Evolutionary conservation across 1,139 yeast genomes (phyloP).

Genomic region (Blastobotrys persicus): DNA sequence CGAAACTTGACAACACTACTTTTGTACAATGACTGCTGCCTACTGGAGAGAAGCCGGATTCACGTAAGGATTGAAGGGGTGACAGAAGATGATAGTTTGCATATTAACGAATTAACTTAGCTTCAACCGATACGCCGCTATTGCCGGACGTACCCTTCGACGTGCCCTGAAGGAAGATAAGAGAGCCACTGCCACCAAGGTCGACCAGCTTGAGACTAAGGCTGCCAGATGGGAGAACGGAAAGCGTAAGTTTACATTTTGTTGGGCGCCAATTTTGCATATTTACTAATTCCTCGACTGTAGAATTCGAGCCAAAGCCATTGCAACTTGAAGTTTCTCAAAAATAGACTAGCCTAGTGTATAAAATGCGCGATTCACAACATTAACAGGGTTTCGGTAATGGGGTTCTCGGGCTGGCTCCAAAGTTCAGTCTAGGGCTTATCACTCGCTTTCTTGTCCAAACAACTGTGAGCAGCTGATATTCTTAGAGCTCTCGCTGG

Average conservation of each 20-base stretch:
- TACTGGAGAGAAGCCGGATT: conserved; percentile 35
- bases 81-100: neutral
- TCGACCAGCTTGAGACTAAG: conserved; percentile 74
- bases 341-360: conserved; percentile 3
- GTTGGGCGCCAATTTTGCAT: too few species aligned
- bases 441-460: too few species aligned
- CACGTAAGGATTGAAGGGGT: conserved; percentile 30
- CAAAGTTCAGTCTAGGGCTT: too few species aligned
- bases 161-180: conserved; percentile 84
- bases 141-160: conserved; percentile 89
- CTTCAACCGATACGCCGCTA: conserved; percentile 85
- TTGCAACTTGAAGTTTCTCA: conserved; percentile 1
- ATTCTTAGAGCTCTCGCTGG: too few species aligned
- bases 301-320: conserved; percentile 26
- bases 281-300: conserved; percentile 7
- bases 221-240: conserved; percentile 76
- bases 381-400: too few species aligned
- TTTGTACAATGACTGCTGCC: conserved; percentile 26
- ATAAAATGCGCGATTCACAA: neutral
- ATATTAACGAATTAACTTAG: conserved; percentile 35
- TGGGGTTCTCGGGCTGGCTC: too few species aligned
- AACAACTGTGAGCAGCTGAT: too few species aligned
- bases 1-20: conserved; percentile 6
- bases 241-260: conserved; percentile 40
- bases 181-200: conserved; percentile 71